Evolutionary conservation across 805 yeast species (phyloP), one percentile per base, ranked within the genome.

Genomic region (Sugiyamaella mastotermitis): DNA sequence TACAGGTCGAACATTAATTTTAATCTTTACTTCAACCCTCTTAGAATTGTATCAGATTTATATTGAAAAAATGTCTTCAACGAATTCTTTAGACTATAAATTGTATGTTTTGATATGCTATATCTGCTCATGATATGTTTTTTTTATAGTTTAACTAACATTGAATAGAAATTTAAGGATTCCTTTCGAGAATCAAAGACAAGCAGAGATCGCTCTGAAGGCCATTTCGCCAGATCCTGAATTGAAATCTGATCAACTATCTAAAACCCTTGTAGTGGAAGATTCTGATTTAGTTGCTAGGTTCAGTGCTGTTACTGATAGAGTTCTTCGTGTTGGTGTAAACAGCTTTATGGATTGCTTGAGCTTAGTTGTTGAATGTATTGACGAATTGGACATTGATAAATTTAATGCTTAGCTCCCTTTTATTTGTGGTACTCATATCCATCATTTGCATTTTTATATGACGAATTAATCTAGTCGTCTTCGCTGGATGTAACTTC

Each of bases 241-340:
- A n/a, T 64, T 87, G 45, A 79, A 76, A 52, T 79, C 80, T 1
- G 66, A 72, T 37, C 92, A 84, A 56, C 65, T 86, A 33, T 55
- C 59, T 13, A 78, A 78, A 3, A 48, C 47, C 1, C 77, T 76
- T 45, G 31, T 53, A 4, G 53, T 61, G 0, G 53, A 62, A 3
- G 71, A 56, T 1, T 51, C 47, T 14, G 45, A 43, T 0, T 62
- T 85, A 28, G 42, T 56, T 2, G 71, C 78, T 20, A 45, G 51
- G 1, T 83, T 84, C 48, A 56, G 63, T 5, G 85, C 86, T 1
- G 66, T 68, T 0, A 78, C 83, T 35, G 94, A 83, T 47, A 65
- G 95, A 31, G 78, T 78, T 5, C 70, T 87, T 36, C 66, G 97
- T 45, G 94, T 86, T 4, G 94, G 94, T 6, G 84, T 83, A 14